Evolutionary conservation across 148 eudicot species (phyloP), one percentile per base, ranked within the genome.

Genomic region (Camellia japonica): DNA sequence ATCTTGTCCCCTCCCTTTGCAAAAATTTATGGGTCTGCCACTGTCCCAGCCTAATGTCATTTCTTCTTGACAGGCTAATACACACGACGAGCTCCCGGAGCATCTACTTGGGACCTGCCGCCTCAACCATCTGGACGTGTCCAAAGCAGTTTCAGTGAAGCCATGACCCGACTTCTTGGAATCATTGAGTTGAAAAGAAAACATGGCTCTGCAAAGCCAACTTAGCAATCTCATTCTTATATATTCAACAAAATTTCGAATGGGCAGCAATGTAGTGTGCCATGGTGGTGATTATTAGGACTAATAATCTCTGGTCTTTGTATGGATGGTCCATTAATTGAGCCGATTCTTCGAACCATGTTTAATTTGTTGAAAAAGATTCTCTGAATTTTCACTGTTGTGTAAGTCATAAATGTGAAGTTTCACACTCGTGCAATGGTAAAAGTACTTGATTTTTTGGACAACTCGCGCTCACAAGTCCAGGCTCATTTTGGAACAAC

Each of bases 21-120:
- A 30, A 23, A 23, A 23, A 30, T 30, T 30, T 30, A 30, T 30
- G 30, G 30, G 30, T 23, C 30, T 23, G 30, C 30, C 30, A 23
- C 30, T 23, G 38, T 30, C 38, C 38, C 38, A 30, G 38, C 12
- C 67, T 38, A 41, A 58, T 44, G n/a, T 30, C 12, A 75, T 19
- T 42, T 13, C 42, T 54, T 64, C 62, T 58, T 47, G 56, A n/a
- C 84, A 91, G 95, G 91, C 84, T 42, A 90, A 90, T 81, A 88
- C 91, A 65, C 83, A 84, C 2, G 93, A 91, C 15, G 95, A 91
- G 78, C 91, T 91, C 30, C 93, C 93, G 0, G 93, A 91, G 75
- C 82, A 87, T 74, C 93, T 91, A 73, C 84, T 91, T 41, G 91
- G 93, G n/a, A 90, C 90, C 15, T 91, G 95, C 71, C 93, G 91